A percentile compares a stretch with the other conserved stretches of the same genome.
Evolutionary conservation across 306 rosid species (phyloP).

Genomic region (Cucurbita ficifolia): DNA sequence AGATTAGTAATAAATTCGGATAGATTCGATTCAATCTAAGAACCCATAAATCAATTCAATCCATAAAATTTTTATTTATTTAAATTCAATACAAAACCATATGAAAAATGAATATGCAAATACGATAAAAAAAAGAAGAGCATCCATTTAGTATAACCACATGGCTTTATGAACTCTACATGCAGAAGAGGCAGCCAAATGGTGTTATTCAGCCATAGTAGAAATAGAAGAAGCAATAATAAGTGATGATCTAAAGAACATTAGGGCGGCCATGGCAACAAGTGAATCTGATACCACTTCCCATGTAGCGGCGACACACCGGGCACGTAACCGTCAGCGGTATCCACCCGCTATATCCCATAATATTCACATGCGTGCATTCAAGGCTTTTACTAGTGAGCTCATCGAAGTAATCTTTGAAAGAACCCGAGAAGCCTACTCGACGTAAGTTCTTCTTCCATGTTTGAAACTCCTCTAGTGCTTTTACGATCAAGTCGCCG

Average conservation of each 20-base stretch:
- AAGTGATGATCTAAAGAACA: background rate
- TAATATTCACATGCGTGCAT: background rate
- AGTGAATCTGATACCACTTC: background rate
- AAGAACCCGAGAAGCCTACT: background rate
- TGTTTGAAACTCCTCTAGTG: background rate
- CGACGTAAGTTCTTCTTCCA: background rate
- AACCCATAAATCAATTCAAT: no score
- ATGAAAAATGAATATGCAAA: no score
- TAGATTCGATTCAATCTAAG: no score
- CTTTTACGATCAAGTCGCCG: background rate
- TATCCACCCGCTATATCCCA: background rate
- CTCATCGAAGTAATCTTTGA: background rate
- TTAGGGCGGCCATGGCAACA: constrained; percentile 4
- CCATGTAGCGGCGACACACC: background rate
- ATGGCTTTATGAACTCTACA: background rate
- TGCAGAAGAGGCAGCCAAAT: background rate
- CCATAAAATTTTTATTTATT: no score
- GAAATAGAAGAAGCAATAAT: background rate
- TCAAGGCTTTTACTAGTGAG: background rate
- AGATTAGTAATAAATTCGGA: no score
- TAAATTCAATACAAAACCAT: no score
- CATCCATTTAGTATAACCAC: background rate
- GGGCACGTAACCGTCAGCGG: background rate
- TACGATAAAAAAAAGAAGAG: background rate
- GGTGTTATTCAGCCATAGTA: background rate